A percentile compares a stretch with the other conserved stretches of the same genome.
Conservation (phyloP, 768 basidiomycete species). For the Phanerodontia chrysosporium region DNA sequence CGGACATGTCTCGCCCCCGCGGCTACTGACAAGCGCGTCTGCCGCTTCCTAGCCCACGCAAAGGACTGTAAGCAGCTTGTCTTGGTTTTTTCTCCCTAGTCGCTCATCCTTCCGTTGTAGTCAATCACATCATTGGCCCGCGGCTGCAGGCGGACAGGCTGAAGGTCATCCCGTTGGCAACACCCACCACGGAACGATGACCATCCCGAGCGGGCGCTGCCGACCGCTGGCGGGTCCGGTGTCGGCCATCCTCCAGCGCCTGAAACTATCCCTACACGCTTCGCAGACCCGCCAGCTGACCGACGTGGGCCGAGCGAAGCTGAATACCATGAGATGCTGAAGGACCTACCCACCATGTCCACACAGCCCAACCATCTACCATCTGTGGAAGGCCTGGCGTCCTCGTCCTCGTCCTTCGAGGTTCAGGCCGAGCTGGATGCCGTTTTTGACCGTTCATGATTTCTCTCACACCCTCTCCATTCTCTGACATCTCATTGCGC, state of each 20-base stretch:
- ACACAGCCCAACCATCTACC: neutral
- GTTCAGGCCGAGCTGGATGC: conserved; percentile 1
- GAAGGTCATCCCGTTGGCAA: neutral
- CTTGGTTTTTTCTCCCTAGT: neutral
- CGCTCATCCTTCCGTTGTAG: conserved; percentile 12
- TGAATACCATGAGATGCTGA: neutral
- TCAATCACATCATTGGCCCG: conserved; percentile 30
- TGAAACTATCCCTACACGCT: neutral
- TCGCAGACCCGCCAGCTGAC: neutral
- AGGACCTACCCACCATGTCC: neutral
- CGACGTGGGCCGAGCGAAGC: neutral
- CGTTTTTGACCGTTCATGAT: neutral
- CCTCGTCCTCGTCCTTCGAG: neutral
- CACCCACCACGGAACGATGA: neutral
- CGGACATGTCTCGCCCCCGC: neutral
- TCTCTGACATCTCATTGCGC: too few species aligned
- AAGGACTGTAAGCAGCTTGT: conserved; percentile 72
- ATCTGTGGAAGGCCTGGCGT: neutral
- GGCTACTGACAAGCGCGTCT: neutral
- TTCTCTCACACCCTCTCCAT: too few species aligned
- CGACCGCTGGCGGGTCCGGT: neutral
- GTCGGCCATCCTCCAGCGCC: conserved; percentile 1
- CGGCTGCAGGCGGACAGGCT: neutral
- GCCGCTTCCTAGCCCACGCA: conserved; percentile 52
- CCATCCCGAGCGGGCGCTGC: neutral